Base-by-base conservation (phyloP, 306 rosid genomes). In the Dryas alaskensis region DNA sequence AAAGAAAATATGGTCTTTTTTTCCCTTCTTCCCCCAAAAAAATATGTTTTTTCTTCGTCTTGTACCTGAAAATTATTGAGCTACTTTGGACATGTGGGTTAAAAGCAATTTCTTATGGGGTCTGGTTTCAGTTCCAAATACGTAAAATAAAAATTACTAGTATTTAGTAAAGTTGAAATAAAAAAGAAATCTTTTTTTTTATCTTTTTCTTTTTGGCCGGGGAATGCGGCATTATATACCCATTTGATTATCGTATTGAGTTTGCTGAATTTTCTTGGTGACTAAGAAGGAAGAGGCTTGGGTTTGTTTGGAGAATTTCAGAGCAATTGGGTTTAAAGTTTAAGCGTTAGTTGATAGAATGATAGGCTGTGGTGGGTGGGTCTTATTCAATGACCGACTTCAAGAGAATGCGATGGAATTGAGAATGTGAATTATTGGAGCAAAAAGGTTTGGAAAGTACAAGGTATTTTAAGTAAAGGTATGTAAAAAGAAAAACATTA, bases 281-380 rank as follows among this genome's bases (percentile, higher is more conserved):
- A 44, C 57, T 59, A 54, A 44, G 10, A 76, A 60, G 78, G 59
- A 50, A 76, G 16, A 40, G 25, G 50, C 67, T 67, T 78, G 63
- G 72, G 65, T 66, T 71, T 66, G 71, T 12, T 62, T 52, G 53
- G 37, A 62, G 73, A 53, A 37, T 73, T 70, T 80, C 51, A 78
- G 80, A 52, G 74, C 67, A 72, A 58, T 81, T 50, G 49, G 73
- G 67, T 47, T 72, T 39, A 1, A 69, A 17, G 39, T 55, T 67
- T 83, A 37, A 73, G 61, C 45, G 44, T 72, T 87, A 58, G 65
- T 73, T 75, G 40, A 65, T 58, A 69, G 84, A 70, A 73, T 79
- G 37, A 68, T 51, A 72, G 82, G 87, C 72, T 60, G 64, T 64
- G 77, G 78, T 71, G 75, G 84, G 76, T 76, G 83, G 87, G 80